A percentile compares a stretch with the other conserved stretches of the same genome.
Evolutionary conservation across 345 rosid genomes (phyloP).

Genomic region (Populus simonii): DNA sequence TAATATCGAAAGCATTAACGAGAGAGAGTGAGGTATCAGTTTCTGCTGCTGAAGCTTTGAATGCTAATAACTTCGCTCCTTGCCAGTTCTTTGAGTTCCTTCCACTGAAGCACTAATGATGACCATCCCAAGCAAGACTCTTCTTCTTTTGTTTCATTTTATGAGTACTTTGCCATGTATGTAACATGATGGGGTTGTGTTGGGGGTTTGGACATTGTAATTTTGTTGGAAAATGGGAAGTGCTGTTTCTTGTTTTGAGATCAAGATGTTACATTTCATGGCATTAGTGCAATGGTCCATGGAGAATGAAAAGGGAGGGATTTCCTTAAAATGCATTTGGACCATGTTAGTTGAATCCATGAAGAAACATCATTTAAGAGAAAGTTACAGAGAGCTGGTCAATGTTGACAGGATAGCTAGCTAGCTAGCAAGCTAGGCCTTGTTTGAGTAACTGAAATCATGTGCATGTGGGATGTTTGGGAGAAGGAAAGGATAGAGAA

Average conservation of each 20-base stretch:
- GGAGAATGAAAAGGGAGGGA: slow-evolving; percentile 13
- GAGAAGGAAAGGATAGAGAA: slow-evolving; percentile 19
- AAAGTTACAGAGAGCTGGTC: slow-evolving; percentile 6
- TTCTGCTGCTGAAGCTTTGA: slow-evolving; percentile 19
- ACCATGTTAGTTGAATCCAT: slow-evolving; percentile 41
- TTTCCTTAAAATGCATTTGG: slow-evolving; percentile 49
- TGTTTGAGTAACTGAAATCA: slow-evolving; percentile 21
- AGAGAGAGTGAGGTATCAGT: slow-evolving; percentile 29
- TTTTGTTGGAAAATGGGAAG: slow-evolving; percentile 36
- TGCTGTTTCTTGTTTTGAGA: slow-evolving; percentile 16
- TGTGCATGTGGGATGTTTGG: background rate
- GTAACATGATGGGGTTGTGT: slow-evolving; percentile 13
- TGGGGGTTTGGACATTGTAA: slow-evolving; percentile 22
- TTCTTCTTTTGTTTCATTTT: background rate
- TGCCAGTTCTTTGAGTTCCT: slow-evolving; percentile 76
- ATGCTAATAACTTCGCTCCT: slow-evolving; percentile 28
- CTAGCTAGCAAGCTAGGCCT: background rate
- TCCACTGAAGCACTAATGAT: slow-evolving; percentile 59
- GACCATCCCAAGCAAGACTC: background rate
- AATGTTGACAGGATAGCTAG: slow-evolving; percentile 16
- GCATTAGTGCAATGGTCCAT: slow-evolving; percentile 17
- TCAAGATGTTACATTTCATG: slow-evolving; percentile 41
- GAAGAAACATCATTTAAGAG: slow-evolving; percentile 22
- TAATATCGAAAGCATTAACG: slow-evolving; percentile 25
- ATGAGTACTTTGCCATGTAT: slow-evolving; percentile 18